These are phyloP conservation scores for Handroanthus guayacan DNA, from an alignment of 257 asterid species.

Conservation along the genomic window DNA sequence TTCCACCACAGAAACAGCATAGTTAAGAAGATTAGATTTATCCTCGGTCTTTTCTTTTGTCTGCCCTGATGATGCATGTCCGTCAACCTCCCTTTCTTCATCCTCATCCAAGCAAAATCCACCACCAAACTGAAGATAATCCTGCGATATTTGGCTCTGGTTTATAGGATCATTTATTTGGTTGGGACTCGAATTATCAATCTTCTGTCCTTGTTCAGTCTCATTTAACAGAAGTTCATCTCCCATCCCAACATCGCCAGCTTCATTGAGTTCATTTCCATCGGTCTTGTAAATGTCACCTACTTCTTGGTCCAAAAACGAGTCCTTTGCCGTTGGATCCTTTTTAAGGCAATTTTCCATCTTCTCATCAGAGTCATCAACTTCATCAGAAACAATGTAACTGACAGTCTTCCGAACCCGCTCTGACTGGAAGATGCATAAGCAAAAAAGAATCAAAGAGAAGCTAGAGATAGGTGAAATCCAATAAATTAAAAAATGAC, in stretches of 20 bases:
- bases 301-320: conserved; percentile 34
- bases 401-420: conserved; percentile 66
- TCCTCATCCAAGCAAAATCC: conserved; percentile 81
- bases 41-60: conserved; percentile 16
- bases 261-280: conserved; percentile 24
- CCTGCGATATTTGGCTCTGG: conserved; percentile 44
- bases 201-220: conserved; percentile 31
- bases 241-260: conserved; percentile 22
- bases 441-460: neutral
- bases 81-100: conserved; percentile 43
- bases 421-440: conserved; percentile 62
- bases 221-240: conserved; percentile 35
- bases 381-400: conserved; percentile 50
- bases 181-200: conserved; percentile 14
- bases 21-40: conserved; percentile 24
- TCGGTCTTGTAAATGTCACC: conserved; percentile 23
- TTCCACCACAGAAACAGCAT: conserved; percentile 34
- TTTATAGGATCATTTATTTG: conserved; percentile 39
- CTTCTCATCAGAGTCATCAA: conserved; percentile 43
- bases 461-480: conserved; percentile 8
- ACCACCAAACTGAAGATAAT: conserved; percentile 76
- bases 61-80: conserved; percentile 29
- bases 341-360: conserved; percentile 35
- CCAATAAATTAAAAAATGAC: neutral
- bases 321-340: conserved; percentile 34